These are phyloP conservation scores for Berberis thunbergii DNA, from an alignment of 164 flowering plant species.

Conservation along the genomic window DNA sequence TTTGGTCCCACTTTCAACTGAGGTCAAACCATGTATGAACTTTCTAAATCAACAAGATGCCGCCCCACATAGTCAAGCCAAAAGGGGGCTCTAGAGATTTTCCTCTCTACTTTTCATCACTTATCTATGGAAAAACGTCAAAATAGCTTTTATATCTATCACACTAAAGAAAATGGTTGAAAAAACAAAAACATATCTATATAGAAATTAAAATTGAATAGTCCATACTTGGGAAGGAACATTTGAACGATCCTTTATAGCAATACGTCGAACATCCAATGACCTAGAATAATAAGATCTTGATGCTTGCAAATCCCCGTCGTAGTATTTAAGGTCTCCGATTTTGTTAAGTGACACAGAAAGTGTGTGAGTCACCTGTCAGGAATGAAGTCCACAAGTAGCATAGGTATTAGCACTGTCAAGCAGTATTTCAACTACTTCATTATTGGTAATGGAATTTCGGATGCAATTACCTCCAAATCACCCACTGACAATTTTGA, in stretches of 20 bases:
- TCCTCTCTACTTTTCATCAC: too few relatives aligned
- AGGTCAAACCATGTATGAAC: too few relatives aligned
- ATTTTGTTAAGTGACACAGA: slow-evolving; percentile 96
- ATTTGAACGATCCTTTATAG: slow-evolving; percentile 41
- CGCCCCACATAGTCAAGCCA: too few relatives aligned
- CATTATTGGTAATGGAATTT: background rate
- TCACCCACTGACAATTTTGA: slow-evolving; percentile 56
- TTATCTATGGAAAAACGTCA: too few relatives aligned
- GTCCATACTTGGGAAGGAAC: slow-evolving; percentile 63
- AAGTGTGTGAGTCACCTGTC: slow-evolving; percentile 81
- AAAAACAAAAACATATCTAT: too few relatives aligned
- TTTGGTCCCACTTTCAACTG: too few relatives aligned
- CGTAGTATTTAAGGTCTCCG: slow-evolving; percentile 93
- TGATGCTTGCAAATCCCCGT: slow-evolving; percentile 68
- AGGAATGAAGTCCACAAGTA: background rate
- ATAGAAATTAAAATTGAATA: background rate
- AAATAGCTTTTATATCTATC: too few relatives aligned
- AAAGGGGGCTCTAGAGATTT: too few relatives aligned
- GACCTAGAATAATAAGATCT: slow-evolving; percentile 63
- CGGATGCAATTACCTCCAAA: slow-evolving; percentile 52
- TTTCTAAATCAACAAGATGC: too few relatives aligned
- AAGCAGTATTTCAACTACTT: background rate
- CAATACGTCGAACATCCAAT: slow-evolving; percentile 76
- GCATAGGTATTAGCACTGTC: background rate
- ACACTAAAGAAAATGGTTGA: too few relatives aligned